Evolutionary conservation across 2,329 filamentous ascomycete species (phyloP).

Genomic region (Cladosporium sp.): DNA sequence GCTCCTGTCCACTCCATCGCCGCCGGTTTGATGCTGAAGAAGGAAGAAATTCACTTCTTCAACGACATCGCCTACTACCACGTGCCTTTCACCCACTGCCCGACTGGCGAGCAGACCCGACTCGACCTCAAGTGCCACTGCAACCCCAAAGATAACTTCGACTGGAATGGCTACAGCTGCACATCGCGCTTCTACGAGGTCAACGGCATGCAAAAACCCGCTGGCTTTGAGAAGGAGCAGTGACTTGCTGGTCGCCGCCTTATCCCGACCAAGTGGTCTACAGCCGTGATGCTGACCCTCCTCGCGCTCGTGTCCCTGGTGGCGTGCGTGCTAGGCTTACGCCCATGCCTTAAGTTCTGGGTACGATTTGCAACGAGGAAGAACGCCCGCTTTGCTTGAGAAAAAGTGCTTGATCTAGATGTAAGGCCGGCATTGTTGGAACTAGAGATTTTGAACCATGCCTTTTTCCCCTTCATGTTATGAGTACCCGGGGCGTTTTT

Average conservation of each 20-base stretch:
- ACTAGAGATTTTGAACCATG: background rate
- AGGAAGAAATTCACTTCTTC: slow-evolving; percentile 97
- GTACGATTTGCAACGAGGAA: background rate
- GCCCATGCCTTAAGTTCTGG: slow-evolving; percentile 16
- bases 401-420: background rate
- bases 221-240: slow-evolving; percentile 68
- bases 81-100: slow-evolving; percentile 96
- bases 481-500: background rate
- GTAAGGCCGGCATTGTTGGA: background rate
- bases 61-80: slow-evolving; percentile 99
- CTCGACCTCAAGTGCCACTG: slow-evolving; percentile 89
- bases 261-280: slow-evolving; percentile 8
- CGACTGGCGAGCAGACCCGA: slow-evolving; percentile 81
- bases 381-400: slow-evolving; percentile 7
- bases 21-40: slow-evolving; percentile 80
- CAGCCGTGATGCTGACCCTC: background rate
- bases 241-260: slow-evolving; percentile 30
- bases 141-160: slow-evolving; percentile 95
- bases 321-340: slow-evolving; percentile 2
- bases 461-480: background rate
- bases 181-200: slow-evolving; percentile 84
- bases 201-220: slow-evolving; percentile 77
- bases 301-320: slow-evolving; percentile 9
- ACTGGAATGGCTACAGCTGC: slow-evolving; percentile 98
- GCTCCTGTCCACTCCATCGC: slow-evolving; percentile 98